Evolutionary conservation across 805 yeast genomes (phyloP).

Genomic region (Cyberlindnera misumaiensis): DNA sequence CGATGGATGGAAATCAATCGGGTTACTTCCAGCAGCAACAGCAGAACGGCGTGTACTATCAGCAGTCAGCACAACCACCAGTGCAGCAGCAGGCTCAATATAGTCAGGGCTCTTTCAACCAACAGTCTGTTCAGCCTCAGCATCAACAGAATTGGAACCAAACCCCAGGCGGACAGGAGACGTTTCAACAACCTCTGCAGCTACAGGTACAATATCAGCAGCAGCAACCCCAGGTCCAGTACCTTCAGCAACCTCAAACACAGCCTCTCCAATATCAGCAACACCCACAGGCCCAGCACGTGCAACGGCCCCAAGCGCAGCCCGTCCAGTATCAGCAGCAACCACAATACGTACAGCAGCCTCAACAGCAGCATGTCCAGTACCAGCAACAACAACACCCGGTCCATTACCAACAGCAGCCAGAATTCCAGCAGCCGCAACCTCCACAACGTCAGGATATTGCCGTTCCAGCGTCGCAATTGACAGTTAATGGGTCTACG

Average conservation of each 20-base stretch:
- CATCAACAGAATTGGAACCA: too few relatives aligned
- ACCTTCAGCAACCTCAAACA: background rate
- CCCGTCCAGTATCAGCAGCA: constrained; percentile 1
- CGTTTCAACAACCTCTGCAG: constrained; percentile 4
- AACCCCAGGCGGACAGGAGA: too few relatives aligned
- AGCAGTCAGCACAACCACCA: too few relatives aligned
- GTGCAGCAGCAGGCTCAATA: background rate
- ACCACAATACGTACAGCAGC: constrained; percentile 3
- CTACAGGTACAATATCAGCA: constrained; percentile 1
- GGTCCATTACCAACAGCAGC: background rate
- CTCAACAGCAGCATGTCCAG: constrained; percentile 1
- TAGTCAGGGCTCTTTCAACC: constrained; percentile 1
- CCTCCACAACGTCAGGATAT: constrained; percentile 7
- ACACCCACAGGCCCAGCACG: constrained; percentile 10
- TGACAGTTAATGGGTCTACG: constrained; percentile 7
- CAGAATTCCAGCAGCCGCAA: constrained; percentile 2
- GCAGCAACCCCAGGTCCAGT: constrained; percentile 1
- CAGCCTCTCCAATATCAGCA: constrained; percentile 2
- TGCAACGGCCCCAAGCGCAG: background rate
- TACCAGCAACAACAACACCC: constrained; percentile 1
- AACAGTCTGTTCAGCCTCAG: background rate
- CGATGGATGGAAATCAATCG: too few relatives aligned
- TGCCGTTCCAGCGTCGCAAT: constrained; percentile 10
- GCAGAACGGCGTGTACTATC: too few relatives aligned
- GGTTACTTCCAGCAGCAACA: too few relatives aligned